Base-by-base conservation (phyloP, 1,284 basidiomycete species). In the Pseudozyma sp. region DNA sequence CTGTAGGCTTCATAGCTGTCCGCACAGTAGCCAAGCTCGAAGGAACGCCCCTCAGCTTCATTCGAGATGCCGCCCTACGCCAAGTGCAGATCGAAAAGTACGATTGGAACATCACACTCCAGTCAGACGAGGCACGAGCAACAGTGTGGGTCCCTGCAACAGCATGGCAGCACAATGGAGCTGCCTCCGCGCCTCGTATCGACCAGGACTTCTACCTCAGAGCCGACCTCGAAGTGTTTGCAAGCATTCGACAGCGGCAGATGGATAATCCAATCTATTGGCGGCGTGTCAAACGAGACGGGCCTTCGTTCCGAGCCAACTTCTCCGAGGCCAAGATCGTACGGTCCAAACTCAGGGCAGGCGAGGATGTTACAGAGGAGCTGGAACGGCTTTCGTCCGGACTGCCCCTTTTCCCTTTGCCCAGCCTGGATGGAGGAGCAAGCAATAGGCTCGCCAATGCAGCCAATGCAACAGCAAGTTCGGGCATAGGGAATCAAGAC, bases 91-190 rank as follows among this genome's bases (percentile, higher is more conserved):
- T 59, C 35, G 51, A 61, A 34, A 53, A 62, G n/a, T n/a, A 18
- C n/a, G 45, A 49, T 1, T 67, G 63, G 63, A 67, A 66, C 57
- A 75, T 75, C 47, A 70, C 67, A 0, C 47, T 75, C 18, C 50
- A 59, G 16, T 21, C 48, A 21, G 60, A 75, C 10, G 47, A 67
- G 42, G 40, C 67, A 3, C 16, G 43, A 4, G 68, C 63, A 18
- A 59, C 62, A 5, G 68, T 75, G 3, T 75, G 62, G 59, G 56
- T 62, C 12, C 59, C 60, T 6, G 40, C 63, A 9, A 43, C 40
- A 8, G 54, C 49, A 14, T 52, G 57, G 51, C 52, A 58, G 8
- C 52, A 36, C 21, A 59, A 21, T 11, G 40, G 52, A 51, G 47
- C 39, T 36, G 51, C 18, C 31, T 19, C 47, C 8, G 48, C 45